These are phyloP conservation scores for Suillus lakei DNA, from an alignment of 768 basidiomycete genomes.

Conservation along the genomic window DNA sequence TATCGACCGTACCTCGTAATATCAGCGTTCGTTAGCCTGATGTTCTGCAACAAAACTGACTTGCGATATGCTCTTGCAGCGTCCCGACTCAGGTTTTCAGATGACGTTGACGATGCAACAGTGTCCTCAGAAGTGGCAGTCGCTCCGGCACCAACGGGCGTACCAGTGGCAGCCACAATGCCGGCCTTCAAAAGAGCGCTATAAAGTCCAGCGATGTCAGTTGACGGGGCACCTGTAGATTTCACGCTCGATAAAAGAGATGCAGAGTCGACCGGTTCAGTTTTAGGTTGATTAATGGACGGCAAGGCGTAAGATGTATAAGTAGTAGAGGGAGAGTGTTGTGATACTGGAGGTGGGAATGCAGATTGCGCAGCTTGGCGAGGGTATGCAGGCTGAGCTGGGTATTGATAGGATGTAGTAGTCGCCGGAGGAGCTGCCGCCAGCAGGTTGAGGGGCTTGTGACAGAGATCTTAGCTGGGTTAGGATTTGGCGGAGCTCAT, in stretches of 20 bases:
- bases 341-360: constrained; percentile 35
- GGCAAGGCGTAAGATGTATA: constrained; percentile 26
- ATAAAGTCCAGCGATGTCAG: constrained; percentile 61
- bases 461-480: constrained; percentile 68
- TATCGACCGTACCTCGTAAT: constrained; percentile 62
- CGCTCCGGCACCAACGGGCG: constrained; percentile 54
- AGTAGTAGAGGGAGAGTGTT: constrained; percentile 36
- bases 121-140: constrained; percentile 34
- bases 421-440: constrained; percentile 30
- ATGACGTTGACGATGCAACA: constrained; percentile 33
- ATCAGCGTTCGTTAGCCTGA: constrained; percentile 70
- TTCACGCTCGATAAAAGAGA: constrained; percentile 32
- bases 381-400: constrained; percentile 35
- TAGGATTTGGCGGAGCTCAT: constrained; percentile 78
- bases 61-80: constrained; percentile 62
- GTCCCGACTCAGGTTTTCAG: constrained; percentile 46
- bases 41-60: constrained; percentile 58
- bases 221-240: constrained; percentile 27
- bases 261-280: constrained; percentile 35
- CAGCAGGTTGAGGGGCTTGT: constrained; percentile 46
- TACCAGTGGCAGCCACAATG: constrained; percentile 61
- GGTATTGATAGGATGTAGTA: constrained; percentile 31
- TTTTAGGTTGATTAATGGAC: constrained; percentile 27
- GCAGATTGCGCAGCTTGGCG: constrained; percentile 21
- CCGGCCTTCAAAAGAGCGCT: constrained; percentile 81